Conservation (phyloP, 495 filamentous ascomycete species). For the Tetracladium marchalianum region DNA sequence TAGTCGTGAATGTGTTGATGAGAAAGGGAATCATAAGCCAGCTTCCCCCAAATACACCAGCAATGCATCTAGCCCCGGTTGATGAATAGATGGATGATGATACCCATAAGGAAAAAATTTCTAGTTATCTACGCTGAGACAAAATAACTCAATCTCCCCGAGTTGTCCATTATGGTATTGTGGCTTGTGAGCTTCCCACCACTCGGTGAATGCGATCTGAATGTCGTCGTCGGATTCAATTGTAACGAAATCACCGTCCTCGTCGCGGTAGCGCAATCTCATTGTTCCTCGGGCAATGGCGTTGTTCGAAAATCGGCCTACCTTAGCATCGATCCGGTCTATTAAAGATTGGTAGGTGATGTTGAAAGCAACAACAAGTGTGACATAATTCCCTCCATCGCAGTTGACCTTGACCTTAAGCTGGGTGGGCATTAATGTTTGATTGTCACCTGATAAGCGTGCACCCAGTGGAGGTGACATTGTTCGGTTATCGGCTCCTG, state of each 20-base stretch:
- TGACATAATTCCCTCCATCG: conserved; percentile 63
- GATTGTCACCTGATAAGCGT: conserved; percentile 31
- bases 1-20: not conserved
- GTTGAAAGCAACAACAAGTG: conserved; percentile 83
- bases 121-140: conserved; percentile 25
- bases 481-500: conserved; percentile 26
- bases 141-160: conserved; percentile 78
- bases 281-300: conserved; percentile 70
- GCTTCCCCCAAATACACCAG: not conserved
- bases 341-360: conserved; percentile 87
- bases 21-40: not conserved
- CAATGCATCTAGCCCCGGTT: not conserved
- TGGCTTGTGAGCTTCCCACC: conserved; percentile 64
- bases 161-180: conserved; percentile 54
- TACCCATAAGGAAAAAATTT: not conserved
- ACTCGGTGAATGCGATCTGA: conserved; percentile 85
- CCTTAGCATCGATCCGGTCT: conserved; percentile 94
- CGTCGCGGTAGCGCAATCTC: conserved; percentile 81
- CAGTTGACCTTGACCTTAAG: conserved; percentile 92
- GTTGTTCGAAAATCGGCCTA: conserved; percentile 69
- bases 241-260: conserved; percentile 84
- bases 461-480: conserved; percentile 20
- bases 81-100: not conserved
- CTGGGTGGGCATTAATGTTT: conserved; percentile 61
- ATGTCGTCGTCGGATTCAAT: conserved; percentile 95